Evolutionary conservation across 352 stramenopile species (phyloP).

Genomic region (Phytophthora podocarpi): DNA sequence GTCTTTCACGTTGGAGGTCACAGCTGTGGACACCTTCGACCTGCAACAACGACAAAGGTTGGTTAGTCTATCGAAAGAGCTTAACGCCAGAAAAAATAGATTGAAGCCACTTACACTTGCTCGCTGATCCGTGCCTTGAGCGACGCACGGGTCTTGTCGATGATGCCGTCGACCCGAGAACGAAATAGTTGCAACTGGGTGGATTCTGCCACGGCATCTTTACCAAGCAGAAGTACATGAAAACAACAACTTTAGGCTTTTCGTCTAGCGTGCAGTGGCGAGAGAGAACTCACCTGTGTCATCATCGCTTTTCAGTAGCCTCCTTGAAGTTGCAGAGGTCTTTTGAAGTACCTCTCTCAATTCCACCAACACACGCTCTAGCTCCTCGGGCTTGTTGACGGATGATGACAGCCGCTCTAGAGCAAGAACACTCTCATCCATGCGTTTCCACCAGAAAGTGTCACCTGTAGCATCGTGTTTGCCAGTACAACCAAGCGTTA

Average conservation of each 20-base stretch:
- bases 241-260: not conserved
- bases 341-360: slow-evolving; percentile 55
- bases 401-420: slow-evolving; percentile 51
- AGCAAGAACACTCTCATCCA: slow-evolving; percentile 53
- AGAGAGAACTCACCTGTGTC: slow-evolving; percentile 15
- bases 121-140: slow-evolving; percentile 54
- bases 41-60: slow-evolving; percentile 18
- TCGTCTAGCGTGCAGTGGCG: not conserved
- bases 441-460: slow-evolving; percentile 61
- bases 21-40: slow-evolving; percentile 59
- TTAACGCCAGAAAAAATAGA: not conserved
- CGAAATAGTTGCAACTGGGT: slow-evolving; percentile 47
- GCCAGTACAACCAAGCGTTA: not conserved
- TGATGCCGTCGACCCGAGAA: slow-evolving; percentile 53
- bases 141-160: slow-evolving; percentile 48
- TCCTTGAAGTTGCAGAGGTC: slow-evolving; percentile 18
- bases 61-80: not conserved
- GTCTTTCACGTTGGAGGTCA: slow-evolving; percentile 56
- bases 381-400: slow-evolving; percentile 64
- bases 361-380: slow-evolving; percentile 57
- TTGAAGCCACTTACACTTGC: slow-evolving; percentile 51
- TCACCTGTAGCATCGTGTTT: slow-evolving; percentile 18
- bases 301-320: slow-evolving; percentile 10
- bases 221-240: not conserved
- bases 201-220: slow-evolving; percentile 12